Conservation (phyloP, 345 rosid genomes). For the Aquilaria sinensis region DNA sequence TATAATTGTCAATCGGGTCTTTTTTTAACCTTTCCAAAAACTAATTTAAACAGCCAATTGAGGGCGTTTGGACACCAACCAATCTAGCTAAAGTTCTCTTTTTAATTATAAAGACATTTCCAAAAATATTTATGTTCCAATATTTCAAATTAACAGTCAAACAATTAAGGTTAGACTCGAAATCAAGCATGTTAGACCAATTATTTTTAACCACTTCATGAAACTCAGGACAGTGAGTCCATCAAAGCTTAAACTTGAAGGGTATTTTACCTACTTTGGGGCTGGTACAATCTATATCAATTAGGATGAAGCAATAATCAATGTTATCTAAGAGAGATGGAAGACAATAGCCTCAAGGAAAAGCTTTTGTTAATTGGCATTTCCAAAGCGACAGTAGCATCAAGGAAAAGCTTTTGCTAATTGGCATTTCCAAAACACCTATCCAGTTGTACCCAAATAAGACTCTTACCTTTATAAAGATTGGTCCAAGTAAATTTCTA, state of each 20-base stretch:
- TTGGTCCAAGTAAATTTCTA: background rate
- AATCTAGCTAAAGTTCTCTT: background rate
- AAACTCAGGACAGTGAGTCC: background rate
- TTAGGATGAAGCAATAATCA: background rate
- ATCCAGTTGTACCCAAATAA: background rate
- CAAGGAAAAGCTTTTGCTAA: background rate
- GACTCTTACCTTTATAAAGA: background rate
- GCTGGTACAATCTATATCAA: background rate
- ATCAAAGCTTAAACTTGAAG: background rate
- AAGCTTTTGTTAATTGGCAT: background rate
- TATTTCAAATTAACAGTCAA: too few species aligned
- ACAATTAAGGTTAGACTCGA: background rate
- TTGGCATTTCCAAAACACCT: background rate
- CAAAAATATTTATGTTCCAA: background rate
- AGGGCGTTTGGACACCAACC: background rate
- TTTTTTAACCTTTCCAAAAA: background rate
- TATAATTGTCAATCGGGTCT: background rate
- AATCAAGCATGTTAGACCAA: background rate
- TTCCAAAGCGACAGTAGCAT: too few species aligned
- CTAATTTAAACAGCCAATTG: background rate
- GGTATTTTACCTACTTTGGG: accelerated
- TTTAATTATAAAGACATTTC: background rate
- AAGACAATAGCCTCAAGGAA: background rate
- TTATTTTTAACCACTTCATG: background rate
- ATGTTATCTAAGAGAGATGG: background rate